Evolutionary conservation across 1,139 yeast species (phyloP), one percentile per base, ranked within the genome.

Genomic region (Komagataea norvegica): DNA sequence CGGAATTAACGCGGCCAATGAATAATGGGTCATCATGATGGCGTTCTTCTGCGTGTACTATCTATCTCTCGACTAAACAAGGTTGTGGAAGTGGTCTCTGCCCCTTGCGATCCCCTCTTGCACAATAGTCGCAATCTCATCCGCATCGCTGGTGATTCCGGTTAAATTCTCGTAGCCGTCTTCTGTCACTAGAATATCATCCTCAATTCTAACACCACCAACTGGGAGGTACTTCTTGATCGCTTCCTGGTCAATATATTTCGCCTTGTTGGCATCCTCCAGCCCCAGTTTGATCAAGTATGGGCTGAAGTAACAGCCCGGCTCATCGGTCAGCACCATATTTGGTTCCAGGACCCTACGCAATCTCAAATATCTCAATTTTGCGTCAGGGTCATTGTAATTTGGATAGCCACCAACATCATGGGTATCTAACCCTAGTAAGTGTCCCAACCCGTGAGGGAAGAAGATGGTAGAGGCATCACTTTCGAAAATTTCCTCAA

Each of bases 141-240:
- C 72, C 1, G 96, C 89, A 57, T 89, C 94, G 41, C 83, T 80
- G 3, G 96, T 86, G 41, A 89, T 77, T 28, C 74, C 71, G 4
- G 96, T 91, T 42, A 89, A 65, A 53, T 86, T 84, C 54, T 88
- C 95, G 55, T 61, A 77, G 0, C 98, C 97, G 39, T 64, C 65
- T 36, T 70, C 70, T 2, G 95, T 86, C 34, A 91, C 80, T 35
- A 85, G 65, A 34, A 91, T 74, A 55, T 89, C 96, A 57, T 91
- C 98, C 61, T 91, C 98, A 44, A 91, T 87, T 61, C 98, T 77
- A 6, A 91, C 96, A 34, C 98, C 98, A 17, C 98, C 98, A 43
- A 91, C 77, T 48, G 81, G 74, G 82, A 84, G 77, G 61, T 88
- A 91, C 56, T 76, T 77, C 39, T 84, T 79, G 47, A 91, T 68